These are phyloP conservation scores for Pythium oligandrum DNA, from an alignment of 352 stramenopile genomes.

Conservation along the genomic window DNA sequence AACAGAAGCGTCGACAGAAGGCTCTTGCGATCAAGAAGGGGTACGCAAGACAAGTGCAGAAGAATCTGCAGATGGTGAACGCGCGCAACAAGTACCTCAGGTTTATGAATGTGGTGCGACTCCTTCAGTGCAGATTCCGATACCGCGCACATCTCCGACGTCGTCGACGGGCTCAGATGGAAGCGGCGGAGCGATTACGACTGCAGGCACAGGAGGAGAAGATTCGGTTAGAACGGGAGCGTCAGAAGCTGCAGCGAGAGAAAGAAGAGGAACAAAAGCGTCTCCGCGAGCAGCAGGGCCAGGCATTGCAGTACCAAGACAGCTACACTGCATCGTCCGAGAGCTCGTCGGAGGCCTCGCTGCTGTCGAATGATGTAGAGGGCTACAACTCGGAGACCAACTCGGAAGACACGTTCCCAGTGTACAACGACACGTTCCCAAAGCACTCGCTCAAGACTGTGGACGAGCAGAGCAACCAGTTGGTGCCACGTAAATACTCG, in stretches of 20 bases:
- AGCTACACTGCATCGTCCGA: conserved; percentile 70
- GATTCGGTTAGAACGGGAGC: conserved; percentile 2
- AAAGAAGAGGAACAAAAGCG: conserved; percentile 3
- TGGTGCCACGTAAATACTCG: conserved; percentile 31
- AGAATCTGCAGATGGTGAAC: conserved; percentile 47
- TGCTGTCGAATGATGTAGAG: conserved; percentile 75
- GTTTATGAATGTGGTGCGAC: conserved; percentile 43
- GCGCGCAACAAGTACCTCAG: conserved; percentile 49
- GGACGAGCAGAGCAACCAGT: conserved; percentile 62
- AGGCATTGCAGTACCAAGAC: conserved; percentile 46
- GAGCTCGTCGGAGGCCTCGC: conserved; percentile 48
- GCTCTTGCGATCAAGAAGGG: conserved; percentile 30
- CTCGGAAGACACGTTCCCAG: conserved; percentile 55
- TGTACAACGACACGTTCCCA: conserved; percentile 42
- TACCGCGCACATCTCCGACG: conserved; percentile 33
- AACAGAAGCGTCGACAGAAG: conserved; percentile 23
- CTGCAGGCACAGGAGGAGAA: conserved; percentile 13
- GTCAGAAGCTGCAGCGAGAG: conserved; percentile 14
- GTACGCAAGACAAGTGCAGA: conserved; percentile 48
- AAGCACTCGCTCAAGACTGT: conserved; percentile 71
- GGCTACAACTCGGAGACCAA: conserved; percentile 56
- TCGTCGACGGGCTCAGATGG: conserved; percentile 5
- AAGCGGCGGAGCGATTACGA: conserved; percentile 14
- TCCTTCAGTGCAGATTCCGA: conserved; percentile 71
- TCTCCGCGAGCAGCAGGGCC: conserved; percentile 3